A percentile compares a stretch with the other conserved stretches of the same genome.
phyloP scores from a whole-genome alignment of 2,329 filamentous ascomycete genomes.

The Alternaria angustiovoidea region DNA sequence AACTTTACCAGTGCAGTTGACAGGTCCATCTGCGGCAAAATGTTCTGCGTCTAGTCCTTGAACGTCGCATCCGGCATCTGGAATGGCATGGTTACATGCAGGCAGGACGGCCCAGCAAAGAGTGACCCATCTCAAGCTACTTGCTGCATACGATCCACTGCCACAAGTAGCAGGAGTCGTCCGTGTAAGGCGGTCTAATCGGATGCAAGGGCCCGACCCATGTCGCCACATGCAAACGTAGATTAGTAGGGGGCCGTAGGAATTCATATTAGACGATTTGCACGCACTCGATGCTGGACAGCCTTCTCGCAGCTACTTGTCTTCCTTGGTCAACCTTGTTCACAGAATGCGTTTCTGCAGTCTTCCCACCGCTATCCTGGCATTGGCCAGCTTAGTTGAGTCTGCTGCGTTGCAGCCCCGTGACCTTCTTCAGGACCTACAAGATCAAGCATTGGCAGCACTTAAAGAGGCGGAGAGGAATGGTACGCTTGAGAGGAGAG shows the following conservation, averaged over 20 bases:
- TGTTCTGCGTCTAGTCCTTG: background rate
- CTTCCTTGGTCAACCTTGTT: background rate
- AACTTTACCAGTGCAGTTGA: background rate
- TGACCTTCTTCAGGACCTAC: conserved; percentile 20
- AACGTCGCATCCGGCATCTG: background rate
- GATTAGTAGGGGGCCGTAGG: background rate
- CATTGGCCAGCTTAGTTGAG: conserved; percentile 14
- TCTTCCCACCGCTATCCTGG: conserved; percentile 8
- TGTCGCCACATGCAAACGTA: conserved; percentile 3
- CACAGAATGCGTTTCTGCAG: conserved; percentile 5
- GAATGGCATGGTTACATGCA: background rate
- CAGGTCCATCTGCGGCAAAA: background rate
- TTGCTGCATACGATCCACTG: background rate
- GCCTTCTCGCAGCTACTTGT: background rate
- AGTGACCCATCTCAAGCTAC: too few species aligned
- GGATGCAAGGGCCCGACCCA: conserved; percentile 3
- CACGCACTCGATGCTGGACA: background rate
- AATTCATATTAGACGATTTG: background rate
- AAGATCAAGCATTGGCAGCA: conserved; percentile 16
- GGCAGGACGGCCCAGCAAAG: background rate
- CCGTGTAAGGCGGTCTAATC: background rate
- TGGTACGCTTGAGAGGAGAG: conserved; percentile 7
- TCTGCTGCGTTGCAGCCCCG: conserved; percentile 14
- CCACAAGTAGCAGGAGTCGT: background rate
- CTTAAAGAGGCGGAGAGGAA: conserved; percentile 14